phyloP scores from a whole-genome alignment of 176 grass and related monocot species.

The Carex cristatella region DNA sequence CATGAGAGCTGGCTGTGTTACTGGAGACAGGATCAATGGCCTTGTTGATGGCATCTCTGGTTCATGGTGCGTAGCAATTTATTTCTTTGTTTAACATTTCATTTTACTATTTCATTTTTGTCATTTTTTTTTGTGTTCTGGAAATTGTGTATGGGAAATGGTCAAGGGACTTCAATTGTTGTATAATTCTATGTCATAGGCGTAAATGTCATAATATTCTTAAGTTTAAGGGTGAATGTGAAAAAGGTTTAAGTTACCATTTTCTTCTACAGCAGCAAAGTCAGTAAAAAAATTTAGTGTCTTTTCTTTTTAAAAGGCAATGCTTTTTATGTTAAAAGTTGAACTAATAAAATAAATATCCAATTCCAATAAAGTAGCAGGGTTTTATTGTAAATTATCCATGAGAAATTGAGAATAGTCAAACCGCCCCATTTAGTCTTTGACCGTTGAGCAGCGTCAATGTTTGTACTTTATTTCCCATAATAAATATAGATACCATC shows the following conservation, averaged over 20 bases:
- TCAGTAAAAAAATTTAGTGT: neutral
- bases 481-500: neutral
- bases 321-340: too few species aligned
- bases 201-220: neutral
- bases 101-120: neutral
- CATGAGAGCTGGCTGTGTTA: constrained; percentile 73
- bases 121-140: too few species aligned
- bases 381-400: neutral
- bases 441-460: neutral
- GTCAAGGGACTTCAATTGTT: neutral
- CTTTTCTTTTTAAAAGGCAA: neutral
- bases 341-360: too few species aligned
- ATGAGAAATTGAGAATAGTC: neutral
- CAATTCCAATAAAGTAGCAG: neutral
- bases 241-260: neutral
- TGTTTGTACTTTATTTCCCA: neutral
- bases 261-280: neutral
- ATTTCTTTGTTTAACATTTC: neutral
- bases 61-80: constrained; percentile 45
- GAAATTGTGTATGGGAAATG: too few species aligned
- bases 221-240: neutral
- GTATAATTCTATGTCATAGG: neutral
- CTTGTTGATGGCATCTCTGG: constrained; percentile 92
- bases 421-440: constrained; percentile 1
- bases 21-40: constrained; percentile 94